Base-by-base conservation (phyloP, 768 basidiomycete species). In the Lactarius hatsudake region DNA sequence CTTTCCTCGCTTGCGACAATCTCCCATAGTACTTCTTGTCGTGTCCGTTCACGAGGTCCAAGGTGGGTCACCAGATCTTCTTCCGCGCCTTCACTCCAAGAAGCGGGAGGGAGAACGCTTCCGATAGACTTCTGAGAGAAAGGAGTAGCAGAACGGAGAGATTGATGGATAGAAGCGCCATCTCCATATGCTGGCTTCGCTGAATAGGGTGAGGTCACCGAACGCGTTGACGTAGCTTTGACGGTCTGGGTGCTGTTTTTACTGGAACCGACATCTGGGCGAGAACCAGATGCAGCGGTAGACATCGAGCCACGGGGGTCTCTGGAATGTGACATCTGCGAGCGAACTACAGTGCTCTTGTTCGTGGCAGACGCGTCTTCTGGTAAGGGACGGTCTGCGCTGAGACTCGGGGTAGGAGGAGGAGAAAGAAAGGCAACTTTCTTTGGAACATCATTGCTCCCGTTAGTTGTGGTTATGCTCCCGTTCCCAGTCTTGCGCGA, bases 1-100 rank as follows among this genome's bases (percentile, higher is more conserved):
- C 95, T 87, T 76, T 98, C 94, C 79, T 98, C 96, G 71, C 93
- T 94, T 36, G 91, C 90, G 59, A 98, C 94, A 71, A 98, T 98
- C 80, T 98, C 96, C 81, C 94, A 97, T 32, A 98, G 78, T 7
- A 98, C 96, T 79, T 98, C 96, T 77, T 98, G 96, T 61, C 96
- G 86, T 45, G 96, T 97, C 65, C 96, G 86, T 76, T 98, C 96
- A 67, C 93, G 87, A 55, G 93, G 88, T n/a, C 94, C 93, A 42
- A 98, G 81, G 74, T 98, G 94, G 55, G 89, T 88, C 23, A 98
- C 92, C 53, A 98, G 86, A 77, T 98, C 96, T 64, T 93, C 94
- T 75, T 96, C 94, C 12, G 95, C 93, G 69, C 89, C 90, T 75
- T 96, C 93, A 74, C 93, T 96, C 96, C 96, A 98, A 23, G 90